Base-by-base conservation (phyloP, 2,329 filamentous ascomycete genomes). In the Fusarium domesticum region DNA sequence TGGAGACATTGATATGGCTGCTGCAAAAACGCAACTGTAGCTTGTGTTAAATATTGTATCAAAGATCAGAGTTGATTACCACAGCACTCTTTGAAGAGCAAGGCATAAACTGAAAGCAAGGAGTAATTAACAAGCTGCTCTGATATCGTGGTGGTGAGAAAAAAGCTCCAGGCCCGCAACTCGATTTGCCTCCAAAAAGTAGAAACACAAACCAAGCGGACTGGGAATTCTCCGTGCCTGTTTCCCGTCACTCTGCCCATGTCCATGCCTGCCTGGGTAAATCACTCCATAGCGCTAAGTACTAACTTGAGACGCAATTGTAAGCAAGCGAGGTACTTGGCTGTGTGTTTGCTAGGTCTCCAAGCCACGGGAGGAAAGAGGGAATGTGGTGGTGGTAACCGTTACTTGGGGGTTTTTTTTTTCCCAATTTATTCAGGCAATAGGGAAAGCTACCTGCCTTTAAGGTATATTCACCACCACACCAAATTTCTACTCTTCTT, bases 271-370 rank as follows among this genome's bases (percentile, higher is more conserved):
- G n/a, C n/a, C 51, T 43, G 32, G 46, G 48, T 45, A 37, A 55
- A 53, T 45, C 49, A 47, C 51, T 44, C 51, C 51, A 48, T 54
- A 54, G 33, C 51, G 48, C 51, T 54, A n/a, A n/a, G n/a, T n/a
- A n/a, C n/a, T n/a, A n/a, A n/a, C n/a, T n/a, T n/a, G n/a, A n/a
- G n/a, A n/a, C n/a, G n/a, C n/a, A n/a, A n/a, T n/a, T 28, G 23
- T 28, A 12, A 4, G 23, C 4, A 12, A 28, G 23, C 14, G 23
- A 28, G 23, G 23, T 28, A 28, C 23, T 11, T 28, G 23, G 23
- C 14, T 28, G 23, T 28, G 4, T 28, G 23, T 28, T 28, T 8
- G 10, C 23, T 28, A 12, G 4, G 23, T n/a, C n/a, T n/a, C n/a
- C 23, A 28, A 28, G 23, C 14, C 7, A 5, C 8, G 14, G 14